Conservation (phyloP, 441 rosid genomes). For the Lepidium campestre region DNA sequence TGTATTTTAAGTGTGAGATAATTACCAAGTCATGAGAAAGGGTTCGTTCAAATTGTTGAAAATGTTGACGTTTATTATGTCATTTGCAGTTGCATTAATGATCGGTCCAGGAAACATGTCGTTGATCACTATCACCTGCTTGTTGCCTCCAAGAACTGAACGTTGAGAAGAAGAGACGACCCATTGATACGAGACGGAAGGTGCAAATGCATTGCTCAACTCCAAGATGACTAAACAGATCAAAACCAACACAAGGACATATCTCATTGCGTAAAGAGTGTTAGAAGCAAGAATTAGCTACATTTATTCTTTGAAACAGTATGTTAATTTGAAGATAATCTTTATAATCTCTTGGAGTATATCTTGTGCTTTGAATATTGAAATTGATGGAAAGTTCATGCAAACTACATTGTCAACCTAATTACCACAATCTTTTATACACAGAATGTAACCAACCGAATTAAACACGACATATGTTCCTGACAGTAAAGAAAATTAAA, state of each 20-base stretch:
- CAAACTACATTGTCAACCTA: constrained; percentile 14
- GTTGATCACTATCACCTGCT: constrained; percentile 44
- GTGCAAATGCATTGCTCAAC: constrained; percentile 18
- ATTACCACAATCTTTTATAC: background rate
- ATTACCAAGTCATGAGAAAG: constrained; percentile 51
- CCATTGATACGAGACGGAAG: constrained; percentile 23
- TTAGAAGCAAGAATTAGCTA: background rate
- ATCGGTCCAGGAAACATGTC: constrained; percentile 61
- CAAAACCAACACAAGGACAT: background rate
- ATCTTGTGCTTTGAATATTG: background rate
- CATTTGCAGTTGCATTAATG: constrained; percentile 41
- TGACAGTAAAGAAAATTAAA: background rate
- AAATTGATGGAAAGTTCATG: constrained; percentile 7
- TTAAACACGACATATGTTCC: constrained; percentile 1
- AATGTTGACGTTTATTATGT: constrained; percentile 34
- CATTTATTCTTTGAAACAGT: background rate
- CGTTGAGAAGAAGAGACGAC: constrained; percentile 25
- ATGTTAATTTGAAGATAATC: background rate
- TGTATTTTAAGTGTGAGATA: background rate
- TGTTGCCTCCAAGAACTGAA: constrained; percentile 19
- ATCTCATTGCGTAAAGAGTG: constrained; percentile 9
- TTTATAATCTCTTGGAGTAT: background rate
- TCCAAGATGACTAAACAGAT: constrained; percentile 1
- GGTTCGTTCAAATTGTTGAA: constrained; percentile 45
- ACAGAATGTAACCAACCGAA: background rate